Base-by-base conservation (phyloP, 2,329 filamentous ascomycete genomes). In the Cryphonectria nitschkei region DNA sequence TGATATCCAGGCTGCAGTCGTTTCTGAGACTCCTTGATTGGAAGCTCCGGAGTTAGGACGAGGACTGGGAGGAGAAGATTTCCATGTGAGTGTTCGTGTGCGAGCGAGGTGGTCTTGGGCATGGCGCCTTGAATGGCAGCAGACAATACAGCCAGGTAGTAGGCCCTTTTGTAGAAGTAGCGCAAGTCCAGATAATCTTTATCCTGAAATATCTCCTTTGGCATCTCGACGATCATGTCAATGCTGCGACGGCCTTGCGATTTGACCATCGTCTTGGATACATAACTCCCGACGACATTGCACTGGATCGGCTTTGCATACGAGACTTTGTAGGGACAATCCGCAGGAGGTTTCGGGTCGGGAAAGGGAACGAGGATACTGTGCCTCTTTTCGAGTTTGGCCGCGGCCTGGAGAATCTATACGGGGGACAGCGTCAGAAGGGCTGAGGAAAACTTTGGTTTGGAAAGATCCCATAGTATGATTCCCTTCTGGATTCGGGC, bases 161-260 rank as follows among this genome's bases (percentile, higher is more conserved):
- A 98, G 16, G 96, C 93, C 74, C 95, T 87, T 77, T 97, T 97
- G 82, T 98, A 95, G 78, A 98, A 97, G 82, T 97, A 98, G 73
- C 96, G 89, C 84, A 96, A 87, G 79, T 97, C 94, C 65, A 95
- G 86, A 79, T 95, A 98, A 81, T 99, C 96, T 81, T 98, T 98
- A 61, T 97, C 93, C 77, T 97, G 94, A 76, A 98, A 95, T 16
- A 97, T 82, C 0, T 87, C 82, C 70, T 84, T 80, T 6, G 96
- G 95, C 89, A 99, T 97, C 64, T 92, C 92, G 22, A 97, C 89
- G 7, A 95, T 90, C 86, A 98, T 88, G 80, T 98, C 95, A 72
- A 98, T 85, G 22, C 87, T 84, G 37, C 90, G 82, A 37, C 79
- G 80, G 65, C 82, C 81, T 75, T 91, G 88, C 14, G 86, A 84